Evolutionary conservation across 108 stramenopile species (phyloP).

Genomic region (Seminavis robusta): DNA sequence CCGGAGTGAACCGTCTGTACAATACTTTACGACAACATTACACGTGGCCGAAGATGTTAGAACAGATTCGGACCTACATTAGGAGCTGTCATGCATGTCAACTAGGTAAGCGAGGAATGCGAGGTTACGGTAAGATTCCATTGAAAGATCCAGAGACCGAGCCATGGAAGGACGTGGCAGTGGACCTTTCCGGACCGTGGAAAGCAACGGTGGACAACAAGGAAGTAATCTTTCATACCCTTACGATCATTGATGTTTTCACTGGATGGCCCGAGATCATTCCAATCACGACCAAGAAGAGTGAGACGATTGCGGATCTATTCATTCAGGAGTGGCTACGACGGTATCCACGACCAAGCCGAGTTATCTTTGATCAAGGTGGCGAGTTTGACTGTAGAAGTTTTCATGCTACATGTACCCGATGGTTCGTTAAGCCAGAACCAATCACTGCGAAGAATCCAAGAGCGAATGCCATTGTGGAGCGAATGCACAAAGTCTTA

Average conservation of each 20-base stretch:
- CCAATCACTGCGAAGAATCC: conserved; percentile 29
- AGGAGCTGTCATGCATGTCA: no score
- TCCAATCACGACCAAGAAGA: conserved; percentile 24
- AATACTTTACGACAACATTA: no score
- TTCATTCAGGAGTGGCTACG: conserved; percentile 30
- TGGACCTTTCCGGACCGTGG: conserved; percentile 48
- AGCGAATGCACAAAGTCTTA: conserved; percentile 25
- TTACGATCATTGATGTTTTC: conserved; percentile 42
- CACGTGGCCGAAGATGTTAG: no score
- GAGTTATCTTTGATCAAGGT: conserved; percentile 32
- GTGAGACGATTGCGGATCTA: conserved; percentile 3
- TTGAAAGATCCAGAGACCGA: conserved; percentile 9
- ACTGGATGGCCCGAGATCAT: conserved; percentile 42
- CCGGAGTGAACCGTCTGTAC: no score
- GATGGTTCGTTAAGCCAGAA: conserved; percentile 13
- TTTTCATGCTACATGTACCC: no score
- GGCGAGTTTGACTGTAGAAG: conserved; percentile 25
- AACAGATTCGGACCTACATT: no score
- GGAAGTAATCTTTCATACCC: conserved; percentile 23
- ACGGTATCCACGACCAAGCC: conserved; percentile 32
- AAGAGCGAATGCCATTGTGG: conserved; percentile 26
- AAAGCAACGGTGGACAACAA: no score
- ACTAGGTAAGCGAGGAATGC: no score
- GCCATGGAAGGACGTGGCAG: conserved; percentile 30
- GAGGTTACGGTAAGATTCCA: conserved; percentile 40